phyloP scores from a whole-genome alignment of 257 asterid species.

The Sherardia arvensis region DNA sequence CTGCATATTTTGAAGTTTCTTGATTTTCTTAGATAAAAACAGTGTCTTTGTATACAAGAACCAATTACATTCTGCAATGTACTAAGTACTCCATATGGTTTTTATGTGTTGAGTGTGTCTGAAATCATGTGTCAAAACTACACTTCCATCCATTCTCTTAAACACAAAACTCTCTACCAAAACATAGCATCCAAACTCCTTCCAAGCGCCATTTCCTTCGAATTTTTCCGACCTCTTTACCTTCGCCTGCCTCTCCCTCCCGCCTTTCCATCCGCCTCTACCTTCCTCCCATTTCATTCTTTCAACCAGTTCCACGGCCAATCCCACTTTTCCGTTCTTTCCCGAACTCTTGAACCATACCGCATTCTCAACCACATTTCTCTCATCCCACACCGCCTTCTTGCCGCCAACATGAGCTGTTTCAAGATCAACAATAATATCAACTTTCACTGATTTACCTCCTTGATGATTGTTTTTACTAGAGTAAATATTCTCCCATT shows the following conservation, averaged over 20 bases:
- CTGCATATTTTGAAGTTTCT: too few species aligned
- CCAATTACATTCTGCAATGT: too few species aligned
- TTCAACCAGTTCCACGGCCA: conserved; percentile 40
- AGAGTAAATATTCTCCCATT: neutral
- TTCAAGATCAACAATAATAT: conserved; percentile 22
- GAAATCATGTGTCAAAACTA: conserved; percentile 35
- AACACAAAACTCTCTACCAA: conserved; percentile 57
- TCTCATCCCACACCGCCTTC: conserved; percentile 34
- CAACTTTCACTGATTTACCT: neutral
- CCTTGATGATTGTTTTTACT: neutral
- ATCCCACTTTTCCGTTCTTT: conserved; percentile 29
- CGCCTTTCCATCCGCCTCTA: conserved; percentile 31
- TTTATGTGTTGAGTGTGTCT: conserved; percentile 36
- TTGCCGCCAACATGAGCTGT: conserved; percentile 17
- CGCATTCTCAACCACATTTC: conserved; percentile 18
- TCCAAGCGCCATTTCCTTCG: conserved; percentile 23
- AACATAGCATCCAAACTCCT: conserved; percentile 39
- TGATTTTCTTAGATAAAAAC: too few species aligned
- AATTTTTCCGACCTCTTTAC: conserved; percentile 29
- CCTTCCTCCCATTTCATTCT: conserved; percentile 57
- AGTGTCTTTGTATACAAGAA: too few species aligned
- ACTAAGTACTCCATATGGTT: conserved; percentile 5
- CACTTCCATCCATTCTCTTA: conserved; percentile 49
- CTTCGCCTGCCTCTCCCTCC: conserved; percentile 20
- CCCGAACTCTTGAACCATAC: conserved; percentile 15